Evolutionary conservation across 768 basidiomycete species (phyloP), one percentile per base, ranked within the genome.

Genomic region (Tulasnella sp.): DNA sequence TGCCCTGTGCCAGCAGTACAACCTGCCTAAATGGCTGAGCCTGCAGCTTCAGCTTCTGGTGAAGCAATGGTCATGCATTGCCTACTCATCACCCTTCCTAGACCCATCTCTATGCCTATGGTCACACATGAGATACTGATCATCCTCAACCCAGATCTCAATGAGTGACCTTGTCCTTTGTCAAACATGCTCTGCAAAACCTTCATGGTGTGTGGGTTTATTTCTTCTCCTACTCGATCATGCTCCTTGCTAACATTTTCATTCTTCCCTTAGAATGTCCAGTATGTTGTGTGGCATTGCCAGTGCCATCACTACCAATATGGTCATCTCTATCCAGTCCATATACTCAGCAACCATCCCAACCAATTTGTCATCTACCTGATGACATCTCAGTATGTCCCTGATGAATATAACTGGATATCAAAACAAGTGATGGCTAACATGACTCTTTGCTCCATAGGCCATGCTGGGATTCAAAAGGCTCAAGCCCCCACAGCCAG

Each of bases 161-260:
- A 61, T 4, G 75, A 19, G 73, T 78, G 10, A 84, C 86, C 3
- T 70, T 80, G 48, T 81, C 84, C 63, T 89, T 85, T 67, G 70
- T 87, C 60, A 80, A 77, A 17, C 76, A 79, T 29, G 71, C 71
- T 17, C 68, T 86, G 26, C 74, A 76, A 24, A 67, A 70, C 0
- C 66, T 78, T 17, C 79, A 79, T 43, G 70, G 70, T 19, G 69
- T 71, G 79, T 79, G 61, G 64, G 79, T 69, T 24, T 15, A 1
- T 26, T 11, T 19, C 24, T 34, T 5, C 41, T 15, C n/a, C n/a
- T n/a, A n/a, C n/a, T 26, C 42, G 19, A 19, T 23, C 48, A 5
- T 23, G 41, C 23, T 44, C n/a, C 30, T 4, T 11, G 19, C n/a
- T 45, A 24, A 23, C n/a, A n/a, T n/a, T n/a, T n/a, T n/a, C n/a